These are phyloP conservation scores for Lentinula boryana DNA, from an alignment of 768 basidiomycete species.

Conservation along the genomic window DNA sequence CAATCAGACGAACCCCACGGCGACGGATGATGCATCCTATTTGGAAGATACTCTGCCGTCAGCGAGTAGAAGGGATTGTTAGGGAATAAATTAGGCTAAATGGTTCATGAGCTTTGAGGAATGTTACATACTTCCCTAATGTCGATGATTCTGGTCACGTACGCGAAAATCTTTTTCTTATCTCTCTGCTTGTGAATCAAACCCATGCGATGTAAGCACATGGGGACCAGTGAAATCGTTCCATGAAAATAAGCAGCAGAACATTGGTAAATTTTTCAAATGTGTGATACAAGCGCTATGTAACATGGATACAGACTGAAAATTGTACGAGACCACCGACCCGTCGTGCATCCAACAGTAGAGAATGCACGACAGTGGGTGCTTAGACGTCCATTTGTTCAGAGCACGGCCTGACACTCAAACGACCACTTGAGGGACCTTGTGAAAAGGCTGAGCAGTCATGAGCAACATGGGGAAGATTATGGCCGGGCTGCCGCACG, in stretches of 20 bases:
- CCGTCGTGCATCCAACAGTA: conserved; percentile 48
- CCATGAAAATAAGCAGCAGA: too few species aligned
- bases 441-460: conserved; percentile 38
- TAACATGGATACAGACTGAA: not conserved
- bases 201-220: too few species aligned
- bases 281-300: too few species aligned
- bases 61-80: not conserved
- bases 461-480: conserved; percentile 87
- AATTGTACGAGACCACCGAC: conserved; percentile 69
- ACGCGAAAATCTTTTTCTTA: not conserved
- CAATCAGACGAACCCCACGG: not conserved
- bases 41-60: not conserved
- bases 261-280: too few species aligned
- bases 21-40: not conserved
- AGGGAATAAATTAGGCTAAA: too few species aligned
- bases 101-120: too few species aligned
- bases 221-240: too few species aligned
- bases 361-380: conserved; percentile 58
- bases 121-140: not conserved
- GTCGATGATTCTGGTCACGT: not conserved
- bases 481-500: conserved; percentile 82
- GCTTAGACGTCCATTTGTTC: conserved; percentile 77
- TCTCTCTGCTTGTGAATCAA: too few species aligned
- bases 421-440: conserved; percentile 58
- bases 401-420: conserved; percentile 85